phyloP scores from a whole-genome alignment of 768 basidiomycete species.

The Termitomyces sp. region DNA sequence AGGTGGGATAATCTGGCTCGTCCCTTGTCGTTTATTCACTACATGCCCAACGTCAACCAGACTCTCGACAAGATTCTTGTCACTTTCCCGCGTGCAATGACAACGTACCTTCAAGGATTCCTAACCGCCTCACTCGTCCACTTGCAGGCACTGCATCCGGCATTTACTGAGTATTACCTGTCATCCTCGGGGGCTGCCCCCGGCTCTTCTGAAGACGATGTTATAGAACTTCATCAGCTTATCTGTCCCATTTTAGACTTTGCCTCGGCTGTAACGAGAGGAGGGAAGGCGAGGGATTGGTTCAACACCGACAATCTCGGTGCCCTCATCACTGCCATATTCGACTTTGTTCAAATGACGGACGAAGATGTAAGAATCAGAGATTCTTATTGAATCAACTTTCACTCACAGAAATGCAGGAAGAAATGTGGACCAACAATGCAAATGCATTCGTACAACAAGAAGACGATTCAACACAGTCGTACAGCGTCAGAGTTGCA shows the following conservation, averaged over 20 bases:
- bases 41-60: slow-evolving; percentile 32
- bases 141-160: slow-evolving; percentile 53
- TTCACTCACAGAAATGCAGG: slow-evolving; percentile 39
- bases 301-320: slow-evolving; percentile 49
- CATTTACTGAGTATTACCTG: slow-evolving; percentile 62
- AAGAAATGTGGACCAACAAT: slow-evolving; percentile 86
- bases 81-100: slow-evolving; percentile 75
- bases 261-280: slow-evolving; percentile 58
- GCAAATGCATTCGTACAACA: slow-evolving; percentile 92
- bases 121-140: slow-evolving; percentile 56
- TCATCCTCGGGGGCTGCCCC: slow-evolving; percentile 52
- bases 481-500: slow-evolving; percentile 79
- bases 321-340: slow-evolving; percentile 48
- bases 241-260: slow-evolving; percentile 82
- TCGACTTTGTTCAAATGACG: slow-evolving; percentile 84
- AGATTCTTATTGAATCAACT: not conserved
- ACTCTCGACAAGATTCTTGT: slow-evolving; percentile 76
- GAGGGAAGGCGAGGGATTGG: slow-evolving; percentile 64
- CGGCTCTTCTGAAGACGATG: slow-evolving; percentile 69
- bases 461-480: slow-evolving; percentile 87
- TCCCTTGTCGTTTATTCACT: not conserved
- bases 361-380: slow-evolving; percentile 69
- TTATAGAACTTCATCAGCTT: slow-evolving; percentile 72
- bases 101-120: slow-evolving; percentile 58
- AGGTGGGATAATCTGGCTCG: slow-evolving; percentile 39